Evolutionary conservation across 2,329 filamentous ascomycete genomes (phyloP).

Genomic region (Curvularia sp.): DNA sequence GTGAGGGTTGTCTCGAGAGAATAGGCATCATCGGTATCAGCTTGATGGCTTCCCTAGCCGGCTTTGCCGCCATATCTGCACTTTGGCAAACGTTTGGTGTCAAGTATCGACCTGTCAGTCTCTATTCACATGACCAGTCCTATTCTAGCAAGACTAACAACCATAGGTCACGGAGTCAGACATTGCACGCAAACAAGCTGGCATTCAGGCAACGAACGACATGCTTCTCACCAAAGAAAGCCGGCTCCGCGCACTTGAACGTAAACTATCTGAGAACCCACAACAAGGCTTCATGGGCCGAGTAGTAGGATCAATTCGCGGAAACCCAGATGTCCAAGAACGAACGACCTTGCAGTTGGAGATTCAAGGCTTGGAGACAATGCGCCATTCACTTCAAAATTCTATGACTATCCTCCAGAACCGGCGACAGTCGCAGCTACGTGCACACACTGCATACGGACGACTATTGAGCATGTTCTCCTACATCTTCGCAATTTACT

Average conservation of each 20-base stretch:
- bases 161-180: conserved; percentile 70
- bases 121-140: not conserved
- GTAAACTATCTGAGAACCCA: conserved; percentile 62
- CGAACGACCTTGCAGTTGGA: conserved; percentile 70
- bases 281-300: conserved; percentile 72
- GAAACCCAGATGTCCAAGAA: conserved; percentile 63
- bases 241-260: conserved; percentile 72
- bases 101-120: conserved; percentile 62
- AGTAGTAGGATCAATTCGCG: conserved; percentile 73
- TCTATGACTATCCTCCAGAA: conserved; percentile 69
- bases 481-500: conserved; percentile 79
- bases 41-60: conserved; percentile 85
- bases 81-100: conserved; percentile 84
- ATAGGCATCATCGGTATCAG: conserved; percentile 86
- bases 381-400: conserved; percentile 74
- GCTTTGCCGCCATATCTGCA: conserved; percentile 86
- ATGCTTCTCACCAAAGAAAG: conserved; percentile 79
- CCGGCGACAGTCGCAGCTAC: conserved; percentile 68
- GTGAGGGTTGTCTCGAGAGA: conserved; percentile 65
- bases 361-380: conserved; percentile 78
- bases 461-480: conserved; percentile 68
- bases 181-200: conserved; percentile 77
- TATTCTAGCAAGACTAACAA: conserved; percentile 21
- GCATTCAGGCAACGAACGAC: conserved; percentile 78
- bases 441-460: conserved; percentile 71